Evolutionary conservation across 1,284 basidiomycete genomes (phyloP), one percentile per base, ranked within the genome.

Genomic region (Papiliotrema flavescens): DNA sequence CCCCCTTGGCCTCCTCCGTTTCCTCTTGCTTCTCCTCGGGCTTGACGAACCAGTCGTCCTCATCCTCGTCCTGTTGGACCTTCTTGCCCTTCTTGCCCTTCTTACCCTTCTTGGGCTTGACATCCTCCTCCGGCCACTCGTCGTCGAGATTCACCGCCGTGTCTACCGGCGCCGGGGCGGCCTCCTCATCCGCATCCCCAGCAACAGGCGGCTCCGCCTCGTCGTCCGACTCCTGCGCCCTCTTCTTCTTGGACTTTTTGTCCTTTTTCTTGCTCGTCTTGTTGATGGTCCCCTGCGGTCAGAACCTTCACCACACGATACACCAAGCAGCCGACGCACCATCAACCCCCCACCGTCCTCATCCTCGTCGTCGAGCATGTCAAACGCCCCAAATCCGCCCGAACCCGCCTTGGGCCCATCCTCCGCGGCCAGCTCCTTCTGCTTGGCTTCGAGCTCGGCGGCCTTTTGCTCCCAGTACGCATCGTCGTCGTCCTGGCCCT

Each of bases 341-440:
- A 93, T 91, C 40, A 93, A 78, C 24, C 89, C 89, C 44, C 89
- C 90, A 83, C 87, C 73, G 35, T 86, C 84, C 32, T 85, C 86
- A 34, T 87, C 85, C 32, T 83, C 83, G 19, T 82, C 82, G 47
- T 82, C 79, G 20, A 75, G 59, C 49, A 71, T 49, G 41, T 69
- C 75, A 47, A 71, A 75, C 2, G 64, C 58, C 45, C 61, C 60
- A 67, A 71, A 53, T 54, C 48, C 37, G 61, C 59, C n/a, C 14
- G 78, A 80, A 61, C 6, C 5, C 17, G 82, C 80, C 19, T 77
- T 75, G 23, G 85, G 83, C 26, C 83, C 86, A 45, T 83, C 83
- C 32, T 83, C 61, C 2, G 82, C 62, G 84, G 85, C 88, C 86
- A 89, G 64, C 47, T 62, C 53, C 52, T 49, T 48, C 42, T 61